phyloP scores from a whole-genome alignment of 192 early-diverging fungal species.

The Backusella australiensis region DNA sequence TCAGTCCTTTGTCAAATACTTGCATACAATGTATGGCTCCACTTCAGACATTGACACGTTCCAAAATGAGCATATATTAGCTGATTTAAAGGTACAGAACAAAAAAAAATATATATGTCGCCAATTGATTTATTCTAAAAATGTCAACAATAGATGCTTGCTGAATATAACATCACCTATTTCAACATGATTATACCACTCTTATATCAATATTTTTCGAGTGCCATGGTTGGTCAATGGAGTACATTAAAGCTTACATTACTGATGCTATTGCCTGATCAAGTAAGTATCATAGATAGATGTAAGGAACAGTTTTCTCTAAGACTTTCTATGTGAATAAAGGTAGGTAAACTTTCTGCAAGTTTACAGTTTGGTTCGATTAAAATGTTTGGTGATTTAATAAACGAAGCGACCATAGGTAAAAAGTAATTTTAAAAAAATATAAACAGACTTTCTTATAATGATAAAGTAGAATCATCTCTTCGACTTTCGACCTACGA shows the following conservation, averaged over 20 bases:
- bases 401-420: background rate
- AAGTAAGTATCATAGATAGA: background rate
- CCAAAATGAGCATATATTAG: conserved; percentile 2
- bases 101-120: too few species aligned
- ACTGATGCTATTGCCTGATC: conserved; percentile 19
- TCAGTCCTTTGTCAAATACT: conserved; percentile 9
- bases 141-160: conserved; percentile 7
- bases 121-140: background rate
- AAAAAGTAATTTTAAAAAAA: background rate
- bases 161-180: conserved; percentile 9
- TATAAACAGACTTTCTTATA: background rate
- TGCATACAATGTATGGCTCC: background rate
- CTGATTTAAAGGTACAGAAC: conserved; percentile 11
- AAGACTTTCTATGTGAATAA: background rate
- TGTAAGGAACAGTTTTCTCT: too few species aligned
- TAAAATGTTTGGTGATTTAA: conserved; percentile 16
- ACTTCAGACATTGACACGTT: background rate
- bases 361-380: conserved; percentile 11
- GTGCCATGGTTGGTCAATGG: background rate
- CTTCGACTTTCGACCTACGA: background rate
- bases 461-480: background rate
- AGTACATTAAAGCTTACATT: conserved; percentile 10
- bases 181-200: conserved; percentile 9
- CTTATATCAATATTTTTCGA: conserved; percentile 12
- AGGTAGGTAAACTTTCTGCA: background rate